Evolutionary conservation across 331 rosid genomes (phyloP).

Genomic region (Quercus lobata): DNA sequence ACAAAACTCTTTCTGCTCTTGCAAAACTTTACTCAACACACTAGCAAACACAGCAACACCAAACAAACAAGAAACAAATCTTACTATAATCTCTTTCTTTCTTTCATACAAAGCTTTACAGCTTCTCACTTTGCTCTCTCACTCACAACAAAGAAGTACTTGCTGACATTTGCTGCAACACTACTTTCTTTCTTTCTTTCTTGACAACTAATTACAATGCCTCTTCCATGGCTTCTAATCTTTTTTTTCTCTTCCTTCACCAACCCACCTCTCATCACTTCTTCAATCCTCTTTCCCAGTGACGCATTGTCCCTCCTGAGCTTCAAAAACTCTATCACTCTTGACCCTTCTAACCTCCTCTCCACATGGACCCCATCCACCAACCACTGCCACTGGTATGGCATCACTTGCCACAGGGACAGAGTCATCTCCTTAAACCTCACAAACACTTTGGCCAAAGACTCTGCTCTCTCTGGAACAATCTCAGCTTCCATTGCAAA

Average conservation of each 20-base stretch:
- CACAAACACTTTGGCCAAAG: conserved; percentile 6
- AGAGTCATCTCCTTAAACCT: conserved; percentile 33
- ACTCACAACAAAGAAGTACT: too few species aligned
- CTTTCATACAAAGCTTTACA: too few species aligned
- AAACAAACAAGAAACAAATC: too few species aligned
- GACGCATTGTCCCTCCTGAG: conserved; percentile 51
- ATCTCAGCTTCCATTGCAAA: conserved; percentile 27
- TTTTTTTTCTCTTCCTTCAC: conserved; percentile 8
- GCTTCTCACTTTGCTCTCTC: too few species aligned
- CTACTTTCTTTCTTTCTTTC: too few species aligned
- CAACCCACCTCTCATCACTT: conserved; percentile 9
- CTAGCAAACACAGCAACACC: too few species aligned
- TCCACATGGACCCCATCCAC: conserved; percentile 30
- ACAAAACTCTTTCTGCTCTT: too few species aligned
- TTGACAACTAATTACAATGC: neutral
- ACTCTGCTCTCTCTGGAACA: conserved; percentile 23
- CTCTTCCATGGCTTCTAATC: conserved; percentile 13
- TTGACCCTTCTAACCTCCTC: conserved; percentile 39
- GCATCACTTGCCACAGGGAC: conserved; percentile 32
- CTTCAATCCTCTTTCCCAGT: conserved; percentile 1
- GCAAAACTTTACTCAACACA: too few species aligned
- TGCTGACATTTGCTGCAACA: too few species aligned
- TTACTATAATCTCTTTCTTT: too few species aligned
- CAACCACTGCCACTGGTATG: conserved; percentile 35
- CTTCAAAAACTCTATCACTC: conserved; percentile 31